A percentile compares a stretch with the other conserved stretches of the same genome.
phyloP scores from a whole-genome alignment of 106 monocot species.

The Dioscorea zingiberensis region DNA sequence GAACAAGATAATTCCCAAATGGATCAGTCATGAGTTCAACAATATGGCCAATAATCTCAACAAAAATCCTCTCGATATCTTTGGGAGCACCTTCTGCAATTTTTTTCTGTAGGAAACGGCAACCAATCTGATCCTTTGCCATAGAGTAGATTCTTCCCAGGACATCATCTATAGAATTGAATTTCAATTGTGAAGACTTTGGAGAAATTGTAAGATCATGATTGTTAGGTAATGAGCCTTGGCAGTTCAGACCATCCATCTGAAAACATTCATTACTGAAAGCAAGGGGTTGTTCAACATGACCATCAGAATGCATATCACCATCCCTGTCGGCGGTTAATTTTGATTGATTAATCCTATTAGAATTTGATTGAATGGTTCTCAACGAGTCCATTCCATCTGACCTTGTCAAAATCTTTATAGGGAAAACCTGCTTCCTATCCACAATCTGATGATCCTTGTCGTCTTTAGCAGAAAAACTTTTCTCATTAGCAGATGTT shows the following conservation, averaged over 20 bases:
- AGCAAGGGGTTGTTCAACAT: neutral
- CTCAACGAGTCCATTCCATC: neutral
- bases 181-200: slow-evolving; percentile 9
- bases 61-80: slow-evolving; percentile 48
- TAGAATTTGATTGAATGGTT: neutral
- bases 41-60: slow-evolving; percentile 47
- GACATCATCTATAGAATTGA: slow-evolving; percentile 29
- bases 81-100: slow-evolving; percentile 28
- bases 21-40: slow-evolving; percentile 55
- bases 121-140: slow-evolving; percentile 57
- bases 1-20: slow-evolving; percentile 55
- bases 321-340: too few relatives aligned
- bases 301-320: neutral
- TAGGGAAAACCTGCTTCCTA: neutral
- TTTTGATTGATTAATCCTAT: neutral
- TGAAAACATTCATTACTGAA: neutral
- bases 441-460: too few relatives aligned
- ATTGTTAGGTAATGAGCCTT: neutral
- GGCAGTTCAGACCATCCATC: neutral
- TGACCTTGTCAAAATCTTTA: slow-evolving; percentile 4
- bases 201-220: neutral
- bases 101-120: slow-evolving; percentile 45
- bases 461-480: neutral
- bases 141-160: slow-evolving; percentile 22
- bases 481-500: neutral